A percentile compares a stretch with the other conserved stretches of the same genome.
phyloP scores from a whole-genome alignment of 2,329 filamentous ascomycete species.

The Fusarium albosuccineum region DNA sequence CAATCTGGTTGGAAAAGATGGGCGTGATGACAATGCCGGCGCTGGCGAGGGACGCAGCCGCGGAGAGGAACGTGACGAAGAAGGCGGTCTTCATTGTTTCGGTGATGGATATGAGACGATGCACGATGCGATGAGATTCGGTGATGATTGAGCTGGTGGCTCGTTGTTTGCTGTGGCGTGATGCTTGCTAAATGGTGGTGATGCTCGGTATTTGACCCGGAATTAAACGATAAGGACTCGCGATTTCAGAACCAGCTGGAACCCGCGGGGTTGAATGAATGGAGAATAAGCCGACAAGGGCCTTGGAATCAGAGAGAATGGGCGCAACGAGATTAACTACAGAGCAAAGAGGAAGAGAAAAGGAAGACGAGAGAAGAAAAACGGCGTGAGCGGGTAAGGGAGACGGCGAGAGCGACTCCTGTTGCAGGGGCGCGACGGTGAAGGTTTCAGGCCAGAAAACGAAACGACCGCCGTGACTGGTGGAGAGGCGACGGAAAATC shows the following conservation, averaged over 20 bases:
- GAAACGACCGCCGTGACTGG: conserved; percentile 32
- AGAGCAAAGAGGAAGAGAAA: conserved; percentile 5
- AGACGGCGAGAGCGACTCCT: conserved; percentile 31
- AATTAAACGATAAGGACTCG: conserved; percentile 11
- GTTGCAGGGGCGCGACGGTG: conserved; percentile 42
- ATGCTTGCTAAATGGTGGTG: background rate
- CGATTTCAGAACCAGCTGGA: conserved; percentile 40
- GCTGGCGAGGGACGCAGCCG: conserved; percentile 60
- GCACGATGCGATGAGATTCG: background rate
- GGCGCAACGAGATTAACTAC: conserved; percentile 28
- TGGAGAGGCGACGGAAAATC: conserved; percentile 11
- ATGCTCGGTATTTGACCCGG: background rate
- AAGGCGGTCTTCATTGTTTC: conserved; percentile 49
- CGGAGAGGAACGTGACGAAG: conserved; percentile 55
- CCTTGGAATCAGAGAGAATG: conserved; percentile 8
- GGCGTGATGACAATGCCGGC: conserved; percentile 70
- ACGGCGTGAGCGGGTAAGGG: background rate
- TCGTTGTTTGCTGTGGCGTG: conserved; percentile 17
- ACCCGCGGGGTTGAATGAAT: conserved; percentile 13
- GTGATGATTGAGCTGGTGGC: background rate
- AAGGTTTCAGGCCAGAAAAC: conserved; percentile 46
- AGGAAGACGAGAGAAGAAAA: conserved; percentile 8
- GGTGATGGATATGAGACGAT: background rate
- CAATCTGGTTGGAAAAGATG: conserved; percentile 63
- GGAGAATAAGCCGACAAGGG: conserved; percentile 18